phyloP scores from a whole-genome alignment of 2,329 filamentous ascomycete species.

The Pseudopyrenochaeta lycopersici region DNA sequence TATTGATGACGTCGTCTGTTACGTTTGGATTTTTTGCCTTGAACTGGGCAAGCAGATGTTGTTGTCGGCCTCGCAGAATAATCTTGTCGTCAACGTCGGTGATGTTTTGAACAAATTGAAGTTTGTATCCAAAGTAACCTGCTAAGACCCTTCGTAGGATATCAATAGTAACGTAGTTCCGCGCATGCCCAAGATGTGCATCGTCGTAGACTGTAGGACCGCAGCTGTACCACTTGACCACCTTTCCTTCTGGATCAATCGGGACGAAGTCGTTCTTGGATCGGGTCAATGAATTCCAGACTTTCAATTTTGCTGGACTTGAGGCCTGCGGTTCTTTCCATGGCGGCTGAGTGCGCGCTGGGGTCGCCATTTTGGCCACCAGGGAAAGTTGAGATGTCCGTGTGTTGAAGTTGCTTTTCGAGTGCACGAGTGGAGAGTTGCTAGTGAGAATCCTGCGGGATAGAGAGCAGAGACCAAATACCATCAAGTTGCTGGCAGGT shows the following conservation, averaged over 20 bases:
- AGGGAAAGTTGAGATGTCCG: constrained; percentile 15
- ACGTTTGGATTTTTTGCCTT: constrained; percentile 60
- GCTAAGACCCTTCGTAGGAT: constrained; percentile 83
- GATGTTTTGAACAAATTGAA: constrained; percentile 93
- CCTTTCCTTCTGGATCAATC: constrained; percentile 70
- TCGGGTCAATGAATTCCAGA: constrained; percentile 84
- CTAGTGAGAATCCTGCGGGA: constrained; percentile 35
- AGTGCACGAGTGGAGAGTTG: constrained; percentile 29
- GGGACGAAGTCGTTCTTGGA: constrained; percentile 78
- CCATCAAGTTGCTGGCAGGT: constrained; percentile 40
- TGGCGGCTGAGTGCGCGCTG: constrained; percentile 49
- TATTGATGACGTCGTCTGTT: constrained; percentile 58
- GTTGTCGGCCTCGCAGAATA: constrained; percentile 74
- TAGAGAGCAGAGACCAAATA: constrained; percentile 36
- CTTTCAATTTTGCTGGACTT: constrained; percentile 67
- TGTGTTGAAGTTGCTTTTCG: constrained; percentile 23
- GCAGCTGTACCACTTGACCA: constrained; percentile 88
- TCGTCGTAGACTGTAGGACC: constrained; percentile 88
- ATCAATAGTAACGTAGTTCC: constrained; percentile 91
- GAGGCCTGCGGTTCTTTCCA: constrained; percentile 49
- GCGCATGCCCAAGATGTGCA: constrained; percentile 81
- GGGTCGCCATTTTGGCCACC: constrained; percentile 42
- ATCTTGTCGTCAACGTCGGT: constrained; percentile 71
- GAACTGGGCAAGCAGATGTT: constrained; percentile 78
- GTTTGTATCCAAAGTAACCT: constrained; percentile 83